phyloP scores from a whole-genome alignment of 2,329 filamentous ascomycete species.

The Cercospora nicotianae region DNA sequence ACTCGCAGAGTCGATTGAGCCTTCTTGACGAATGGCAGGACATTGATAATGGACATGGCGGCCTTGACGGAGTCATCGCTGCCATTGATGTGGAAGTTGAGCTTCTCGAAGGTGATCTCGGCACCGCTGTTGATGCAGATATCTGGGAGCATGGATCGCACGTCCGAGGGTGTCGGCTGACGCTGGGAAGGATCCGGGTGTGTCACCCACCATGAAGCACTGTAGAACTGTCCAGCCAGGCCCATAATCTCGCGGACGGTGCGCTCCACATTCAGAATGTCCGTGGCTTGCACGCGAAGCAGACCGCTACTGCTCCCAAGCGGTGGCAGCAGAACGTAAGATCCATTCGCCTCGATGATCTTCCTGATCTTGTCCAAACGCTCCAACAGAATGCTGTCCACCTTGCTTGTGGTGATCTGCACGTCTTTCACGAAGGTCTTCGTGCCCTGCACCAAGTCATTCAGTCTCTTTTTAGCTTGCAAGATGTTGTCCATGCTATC shows the following conservation, averaged over 20 bases:
- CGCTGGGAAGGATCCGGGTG: constrained; percentile 67
- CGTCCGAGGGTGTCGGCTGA: constrained; percentile 65
- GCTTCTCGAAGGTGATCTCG: constrained; percentile 90
- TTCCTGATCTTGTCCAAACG: constrained; percentile 95
- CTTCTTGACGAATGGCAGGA: constrained; percentile 83
- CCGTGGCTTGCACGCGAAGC: constrained; percentile 87
- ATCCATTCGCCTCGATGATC: constrained; percentile 95
- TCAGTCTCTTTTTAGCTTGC: constrained; percentile 85
- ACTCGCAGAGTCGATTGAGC: constrained; percentile 91
- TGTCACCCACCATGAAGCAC: constrained; percentile 92
- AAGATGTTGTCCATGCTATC: constrained; percentile 81
- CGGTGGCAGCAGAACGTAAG: constrained; percentile 87
- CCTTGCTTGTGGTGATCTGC: constrained; percentile 83
- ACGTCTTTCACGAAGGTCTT: constrained; percentile 85
- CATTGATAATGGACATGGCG: constrained; percentile 89
- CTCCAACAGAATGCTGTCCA: constrained; percentile 88
- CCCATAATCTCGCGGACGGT: constrained; percentile 96
- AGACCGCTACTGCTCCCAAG: constrained; percentile 81
- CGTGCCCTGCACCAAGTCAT: constrained; percentile 76
- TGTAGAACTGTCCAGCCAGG: constrained; percentile 94
- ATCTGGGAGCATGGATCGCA: constrained; percentile 87
- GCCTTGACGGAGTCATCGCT: constrained; percentile 96
- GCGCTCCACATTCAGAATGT: constrained; percentile 90
- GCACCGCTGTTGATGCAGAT: constrained; percentile 96
- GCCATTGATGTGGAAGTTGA: constrained; percentile 90